Evolutionary conservation across 1,284 basidiomycete species (phyloP).

Genomic region (Erythrobasidium hasegawianum): DNA sequence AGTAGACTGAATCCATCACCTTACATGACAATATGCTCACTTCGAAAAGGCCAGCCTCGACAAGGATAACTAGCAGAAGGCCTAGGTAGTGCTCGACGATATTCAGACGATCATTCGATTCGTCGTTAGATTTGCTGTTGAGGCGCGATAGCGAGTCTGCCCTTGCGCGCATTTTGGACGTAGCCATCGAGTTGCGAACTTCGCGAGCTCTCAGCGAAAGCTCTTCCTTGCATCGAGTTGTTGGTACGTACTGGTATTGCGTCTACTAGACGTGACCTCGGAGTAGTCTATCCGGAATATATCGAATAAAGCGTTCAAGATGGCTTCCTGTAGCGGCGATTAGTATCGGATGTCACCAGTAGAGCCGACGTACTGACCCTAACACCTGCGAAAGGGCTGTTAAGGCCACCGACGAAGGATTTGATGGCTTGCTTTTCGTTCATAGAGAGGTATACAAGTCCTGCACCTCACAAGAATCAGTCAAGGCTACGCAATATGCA

Average conservation of each 20-base stretch:
- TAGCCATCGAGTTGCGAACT: constrained; percentile 15
- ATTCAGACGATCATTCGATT: constrained; percentile 59
- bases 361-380: constrained; percentile 57
- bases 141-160: constrained; percentile 34
- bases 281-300: constrained; percentile 86
- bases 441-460: constrained; percentile 90
- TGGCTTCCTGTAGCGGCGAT: constrained; percentile 63
- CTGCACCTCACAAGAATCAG: constrained; percentile 54
- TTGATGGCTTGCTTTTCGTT: constrained; percentile 79
- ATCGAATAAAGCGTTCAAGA: constrained; percentile 90
- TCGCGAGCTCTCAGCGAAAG: not conserved
- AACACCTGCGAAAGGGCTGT: constrained; percentile 79
- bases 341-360: not conserved
- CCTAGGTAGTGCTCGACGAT: constrained; percentile 91
- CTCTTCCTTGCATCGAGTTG: not conserved
- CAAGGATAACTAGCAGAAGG: constrained; percentile 79
- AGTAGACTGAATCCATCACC: not conserved
- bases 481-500: not conserved
- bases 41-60: constrained; percentile 80
- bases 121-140: constrained; percentile 5
- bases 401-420: constrained; percentile 76
- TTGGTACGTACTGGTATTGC: constrained; percentile 60
- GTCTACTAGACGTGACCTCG: constrained; percentile 43
- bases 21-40: constrained; percentile 53
- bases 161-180: constrained; percentile 21